These are phyloP conservation scores for Rhizopogon vinicolor DNA, from an alignment of 768 basidiomycete species.

Conservation along the genomic window DNA sequence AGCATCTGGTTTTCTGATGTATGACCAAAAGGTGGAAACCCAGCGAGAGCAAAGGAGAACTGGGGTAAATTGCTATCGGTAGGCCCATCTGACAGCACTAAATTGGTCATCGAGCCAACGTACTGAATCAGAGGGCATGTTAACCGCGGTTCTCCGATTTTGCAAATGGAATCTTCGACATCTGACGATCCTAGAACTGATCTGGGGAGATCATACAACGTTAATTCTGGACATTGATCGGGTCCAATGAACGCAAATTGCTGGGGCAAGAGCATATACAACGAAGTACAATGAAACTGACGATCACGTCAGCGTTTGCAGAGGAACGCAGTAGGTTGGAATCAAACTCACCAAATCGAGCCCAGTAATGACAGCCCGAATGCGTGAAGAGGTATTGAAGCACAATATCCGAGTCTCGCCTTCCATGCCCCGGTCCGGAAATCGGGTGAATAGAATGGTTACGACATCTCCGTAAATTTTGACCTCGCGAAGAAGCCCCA, in stretches of 20 bases:
- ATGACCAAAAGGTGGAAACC: background rate
- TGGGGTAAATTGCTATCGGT: too few relatives aligned
- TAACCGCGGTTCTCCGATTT: background rate
- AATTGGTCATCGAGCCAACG: background rate
- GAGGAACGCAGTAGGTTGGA: background rate
- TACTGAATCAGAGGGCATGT: background rate
- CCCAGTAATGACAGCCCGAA: background rate
- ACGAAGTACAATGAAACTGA: background rate
- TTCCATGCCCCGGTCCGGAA: background rate
- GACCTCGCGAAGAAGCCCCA: conserved; percentile 15
- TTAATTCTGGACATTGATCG: background rate
- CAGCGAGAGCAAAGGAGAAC: background rate
- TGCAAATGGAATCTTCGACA: background rate
- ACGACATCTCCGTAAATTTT: conserved; percentile 20
- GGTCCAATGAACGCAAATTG: background rate
- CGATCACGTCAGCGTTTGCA: background rate
- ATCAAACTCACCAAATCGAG: background rate
- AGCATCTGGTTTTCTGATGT: background rate
- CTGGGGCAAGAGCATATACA: background rate
- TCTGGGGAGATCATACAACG: background rate
- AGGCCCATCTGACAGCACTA: background rate
- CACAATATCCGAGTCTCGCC: background rate
- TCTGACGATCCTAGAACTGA: background rate
- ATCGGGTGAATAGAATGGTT: conserved; percentile 9
- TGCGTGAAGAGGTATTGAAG: background rate